Percentiles rank a stretch among this genome's conserved stretches.
These are phyloP conservation scores for Dothistroma pini DNA, from an alignment of 2,329 filamentous ascomycete species.

Conservation along the genomic window DNA sequence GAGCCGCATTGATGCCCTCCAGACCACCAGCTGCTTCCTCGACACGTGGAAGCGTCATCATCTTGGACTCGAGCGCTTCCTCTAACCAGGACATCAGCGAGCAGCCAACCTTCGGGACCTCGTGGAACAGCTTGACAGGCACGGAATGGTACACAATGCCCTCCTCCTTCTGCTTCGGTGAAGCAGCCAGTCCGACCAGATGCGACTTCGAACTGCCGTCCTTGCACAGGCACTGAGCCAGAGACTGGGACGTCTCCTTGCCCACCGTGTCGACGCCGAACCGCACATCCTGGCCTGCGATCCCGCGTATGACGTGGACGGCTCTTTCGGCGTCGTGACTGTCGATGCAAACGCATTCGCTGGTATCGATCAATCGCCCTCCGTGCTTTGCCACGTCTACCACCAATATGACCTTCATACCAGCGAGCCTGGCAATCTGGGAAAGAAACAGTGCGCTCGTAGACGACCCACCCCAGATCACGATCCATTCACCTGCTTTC, in stretches of 20 bases:
- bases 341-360: conserved; percentile 16
- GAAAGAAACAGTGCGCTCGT: conserved; percentile 43
- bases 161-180: conserved; percentile 55
- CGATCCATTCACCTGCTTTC: conserved; percentile 17
- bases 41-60: conserved; percentile 11
- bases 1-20: conserved; percentile 17
- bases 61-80: conserved; percentile 10
- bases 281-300: conserved; percentile 12
- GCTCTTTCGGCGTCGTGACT: conserved; percentile 18
- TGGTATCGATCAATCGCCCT: conserved; percentile 16
- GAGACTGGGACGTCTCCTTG: conserved; percentile 16
- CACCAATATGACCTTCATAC: conserved; percentile 47
- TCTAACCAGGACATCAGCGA: conserved; percentile 20
- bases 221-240: conserved; percentile 13
- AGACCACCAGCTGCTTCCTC: conserved; percentile 17
- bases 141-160: conserved; percentile 58
- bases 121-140: conserved; percentile 71
- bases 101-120: conserved; percentile 31
- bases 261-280: conserved; percentile 22
- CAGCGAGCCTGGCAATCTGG: conserved; percentile 37
- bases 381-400: conserved; percentile 38
- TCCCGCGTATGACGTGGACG: conserved; percentile 14
- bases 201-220: conserved; percentile 34
- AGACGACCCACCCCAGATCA: conserved; percentile 44
- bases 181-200: conserved; percentile 61